phyloP scores from a whole-genome alignment of 441 rosid genomes.

The Geranium incanum region DNA sequence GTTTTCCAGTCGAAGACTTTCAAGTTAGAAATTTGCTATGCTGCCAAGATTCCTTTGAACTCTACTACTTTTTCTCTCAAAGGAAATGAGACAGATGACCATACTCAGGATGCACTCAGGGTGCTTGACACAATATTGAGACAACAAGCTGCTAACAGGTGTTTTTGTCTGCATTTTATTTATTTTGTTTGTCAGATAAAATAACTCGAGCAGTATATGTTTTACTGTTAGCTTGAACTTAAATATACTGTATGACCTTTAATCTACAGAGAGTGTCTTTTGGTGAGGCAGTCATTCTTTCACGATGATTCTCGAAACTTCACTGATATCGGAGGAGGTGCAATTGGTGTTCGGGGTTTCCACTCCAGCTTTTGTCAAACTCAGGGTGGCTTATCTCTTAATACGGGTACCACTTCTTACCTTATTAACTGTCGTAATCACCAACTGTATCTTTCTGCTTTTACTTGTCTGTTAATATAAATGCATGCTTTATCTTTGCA shows the following conservation, averaged over 20 bases:
- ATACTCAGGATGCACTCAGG: constrained; percentile 61
- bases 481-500: constrained; percentile 23
- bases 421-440: constrained; percentile 13
- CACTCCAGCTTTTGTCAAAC: constrained; percentile 83
- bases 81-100: constrained; percentile 40
- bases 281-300: constrained; percentile 87
- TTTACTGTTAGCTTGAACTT: constrained; percentile 11
- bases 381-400: constrained; percentile 76
- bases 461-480: constrained; percentile 12
- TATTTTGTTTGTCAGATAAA: constrained; percentile 1
- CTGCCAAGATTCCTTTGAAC: constrained; percentile 56
- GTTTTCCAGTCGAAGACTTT: constrained; percentile 48
- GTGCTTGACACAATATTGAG: constrained; percentile 71
- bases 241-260: constrained; percentile 18
- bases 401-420: constrained; percentile 47
- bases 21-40: constrained; percentile 48
- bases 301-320: constrained; percentile 41
- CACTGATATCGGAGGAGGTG: constrained; percentile 66
- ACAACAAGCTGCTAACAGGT: constrained; percentile 86
- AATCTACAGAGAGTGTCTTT: constrained; percentile 66
- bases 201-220: background rate
- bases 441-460: constrained; percentile 1
- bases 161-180: background rate
- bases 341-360: constrained; percentile 59
- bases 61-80: constrained; percentile 40